Evolutionary conservation across 352 stramenopile species (phyloP).

Genomic region (Phytophthora nicotianae): DNA sequence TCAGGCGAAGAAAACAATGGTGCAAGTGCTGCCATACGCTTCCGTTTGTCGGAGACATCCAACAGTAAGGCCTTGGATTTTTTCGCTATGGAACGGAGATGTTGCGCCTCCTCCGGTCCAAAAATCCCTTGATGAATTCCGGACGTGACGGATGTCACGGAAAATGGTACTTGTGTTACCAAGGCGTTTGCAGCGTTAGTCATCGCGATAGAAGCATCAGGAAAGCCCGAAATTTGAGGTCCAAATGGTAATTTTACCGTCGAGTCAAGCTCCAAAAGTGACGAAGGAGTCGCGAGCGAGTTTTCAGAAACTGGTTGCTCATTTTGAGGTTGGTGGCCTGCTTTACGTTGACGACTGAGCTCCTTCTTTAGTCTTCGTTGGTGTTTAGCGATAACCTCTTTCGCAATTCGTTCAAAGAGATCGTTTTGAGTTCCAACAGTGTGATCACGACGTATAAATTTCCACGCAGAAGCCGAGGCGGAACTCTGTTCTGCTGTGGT

Average conservation of each 20-base stretch:
- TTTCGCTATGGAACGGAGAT: conserved; percentile 39
- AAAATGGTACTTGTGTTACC: conserved; percentile 40
- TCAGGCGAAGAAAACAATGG: conserved; percentile 35
- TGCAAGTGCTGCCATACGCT: conserved; percentile 22
- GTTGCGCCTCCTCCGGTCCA: conserved; percentile 44
- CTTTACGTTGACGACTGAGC: conserved; percentile 10
- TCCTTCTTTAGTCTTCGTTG: conserved; percentile 39
- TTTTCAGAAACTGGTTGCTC: conserved; percentile 2
- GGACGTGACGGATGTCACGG: conserved; percentile 43
- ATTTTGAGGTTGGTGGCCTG: neutral
- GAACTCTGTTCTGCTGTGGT: conserved; percentile 30
- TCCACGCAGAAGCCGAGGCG: conserved; percentile 40
- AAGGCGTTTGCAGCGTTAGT: conserved; percentile 29
- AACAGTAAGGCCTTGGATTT: conserved; percentile 22
- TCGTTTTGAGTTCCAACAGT: conserved; percentile 33
- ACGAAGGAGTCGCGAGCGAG: conserved; percentile 1
- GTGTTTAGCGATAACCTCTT: conserved; percentile 48
- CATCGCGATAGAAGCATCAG: conserved; percentile 27
- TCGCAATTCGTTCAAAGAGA: conserved; percentile 39
- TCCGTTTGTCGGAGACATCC: conserved; percentile 32
- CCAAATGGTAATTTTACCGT: conserved; percentile 5
- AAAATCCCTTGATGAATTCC: conserved; percentile 51
- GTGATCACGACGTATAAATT: conserved; percentile 53
- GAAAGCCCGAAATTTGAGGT: conserved; percentile 6
- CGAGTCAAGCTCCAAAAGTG: conserved; percentile 20